Conservation (phyloP, 176 grass and related monocot genomes). For the Ampelocalamus luodianensis region DNA sequence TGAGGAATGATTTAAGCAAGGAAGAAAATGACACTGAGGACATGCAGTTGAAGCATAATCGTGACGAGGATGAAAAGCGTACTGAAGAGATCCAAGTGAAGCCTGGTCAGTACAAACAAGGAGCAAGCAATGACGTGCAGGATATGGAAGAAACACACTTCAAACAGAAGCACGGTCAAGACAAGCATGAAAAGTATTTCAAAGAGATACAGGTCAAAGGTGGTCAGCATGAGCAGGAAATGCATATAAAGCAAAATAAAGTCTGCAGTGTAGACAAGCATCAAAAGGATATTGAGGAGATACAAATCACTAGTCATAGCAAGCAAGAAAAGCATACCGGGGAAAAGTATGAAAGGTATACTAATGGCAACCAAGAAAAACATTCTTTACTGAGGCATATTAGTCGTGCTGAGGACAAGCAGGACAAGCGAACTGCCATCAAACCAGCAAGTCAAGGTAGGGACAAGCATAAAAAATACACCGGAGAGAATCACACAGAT, state of each 20-base stretch:
- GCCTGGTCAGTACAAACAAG: background rate
- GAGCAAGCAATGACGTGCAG: background rate
- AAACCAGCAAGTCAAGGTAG: slow-evolving; percentile 10
- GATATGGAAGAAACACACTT: slow-evolving; percentile 19
- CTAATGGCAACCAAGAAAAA: slow-evolving; percentile 26
- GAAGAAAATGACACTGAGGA: slow-evolving; percentile 22
- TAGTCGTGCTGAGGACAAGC: background rate
- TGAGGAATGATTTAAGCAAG: background rate
- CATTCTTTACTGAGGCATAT: slow-evolving; percentile 16
- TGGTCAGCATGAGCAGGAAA: slow-evolving; percentile 37
- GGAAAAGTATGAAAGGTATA: slow-evolving; percentile 25
- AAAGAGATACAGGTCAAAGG: slow-evolving; percentile 38
- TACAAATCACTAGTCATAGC: background rate
- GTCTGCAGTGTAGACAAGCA: slow-evolving; percentile 5
- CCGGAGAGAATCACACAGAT: slow-evolving; percentile 38
- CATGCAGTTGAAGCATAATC: slow-evolving; percentile 2
- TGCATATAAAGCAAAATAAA: background rate
- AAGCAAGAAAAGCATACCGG: slow-evolving; percentile 29
- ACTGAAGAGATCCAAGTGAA: background rate
- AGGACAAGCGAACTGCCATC: slow-evolving; percentile 12
- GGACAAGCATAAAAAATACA: slow-evolving; percentile 40
- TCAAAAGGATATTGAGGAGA: slow-evolving; percentile 43
- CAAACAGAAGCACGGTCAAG: slow-evolving; percentile 9
- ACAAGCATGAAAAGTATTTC: slow-evolving; percentile 17
- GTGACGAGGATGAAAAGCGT: background rate